Evolutionary conservation across 2,329 filamentous ascomycete genomes (phyloP), one percentile per base, ranked within the genome.

Genomic region (Pyrenochaeta sp.): DNA sequence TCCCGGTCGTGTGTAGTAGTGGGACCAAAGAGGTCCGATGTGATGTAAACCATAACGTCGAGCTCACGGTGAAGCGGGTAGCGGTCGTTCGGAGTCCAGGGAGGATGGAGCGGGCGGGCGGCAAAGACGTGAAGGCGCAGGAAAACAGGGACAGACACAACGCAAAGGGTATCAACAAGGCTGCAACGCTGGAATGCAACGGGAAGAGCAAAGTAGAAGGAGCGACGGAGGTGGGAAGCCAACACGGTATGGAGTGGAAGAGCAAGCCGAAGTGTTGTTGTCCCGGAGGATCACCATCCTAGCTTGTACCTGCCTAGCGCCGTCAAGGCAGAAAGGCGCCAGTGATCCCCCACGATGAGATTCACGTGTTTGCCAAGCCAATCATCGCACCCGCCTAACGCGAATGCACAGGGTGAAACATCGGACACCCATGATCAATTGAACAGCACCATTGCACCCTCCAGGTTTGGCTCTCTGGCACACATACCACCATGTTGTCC

Each of bases 11-110:
- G 63, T 50, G 55, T 34, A 30, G 59, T 50, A 22, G 62, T 58
- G 30, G 67, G 62, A 24, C 69, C 65, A 56, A 77, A 77, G 15
- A 77, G 69, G 30, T 75, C 69, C n/a, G 72, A 64, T 25, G 74
- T 77, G 52, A 77, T 77, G 55, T 75, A 77, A 34, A 72, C 69
- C 74, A 77, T 77, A 49, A 58, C 57, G 19, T 2, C 19, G 24
- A 53, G 40, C 52, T 55, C 43, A 50, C 52, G 50, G 68, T 60
- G 59, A 55, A 58, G 60, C 56, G 55, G 50, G 47, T 30, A 55
- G 50, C 52, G 56, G 54, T n/a, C n/a, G 40, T 22, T 30, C 51
- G 34, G 46, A 24, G 59, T 56, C 58, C 52, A 56, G 46, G 56
- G 27, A 47, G 56, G 36, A 25, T 43, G 28, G 47, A 37, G 34